phyloP scores from a whole-genome alignment of 768 basidiomycete species.

The Grammothele lineata region DNA sequence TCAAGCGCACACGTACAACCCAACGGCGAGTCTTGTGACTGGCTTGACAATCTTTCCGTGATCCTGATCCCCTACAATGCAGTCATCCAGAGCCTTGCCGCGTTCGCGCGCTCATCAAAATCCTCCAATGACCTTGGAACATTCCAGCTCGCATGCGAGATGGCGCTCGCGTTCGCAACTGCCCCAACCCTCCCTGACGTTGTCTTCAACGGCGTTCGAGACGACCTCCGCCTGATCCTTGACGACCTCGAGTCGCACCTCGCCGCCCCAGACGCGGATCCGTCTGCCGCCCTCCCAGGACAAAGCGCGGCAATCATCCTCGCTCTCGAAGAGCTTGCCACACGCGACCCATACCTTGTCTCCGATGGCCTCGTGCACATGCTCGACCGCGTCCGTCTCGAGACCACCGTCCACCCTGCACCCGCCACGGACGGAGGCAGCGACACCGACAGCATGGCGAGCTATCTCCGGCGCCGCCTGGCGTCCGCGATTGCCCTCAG shows the following conservation, averaged over 20 bases:
- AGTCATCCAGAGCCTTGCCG: conserved; percentile 1
- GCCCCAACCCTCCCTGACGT: neutral
- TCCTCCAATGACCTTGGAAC: neutral
- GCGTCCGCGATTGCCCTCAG: neutral
- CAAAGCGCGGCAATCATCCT: conserved; percentile 6
- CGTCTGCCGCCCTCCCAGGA: neutral
- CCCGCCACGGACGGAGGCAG: neutral
- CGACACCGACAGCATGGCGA: neutral
- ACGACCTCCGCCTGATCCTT: neutral
- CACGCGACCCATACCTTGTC: conserved; percentile 1
- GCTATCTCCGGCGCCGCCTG: neutral
- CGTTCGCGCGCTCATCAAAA: conserved; percentile 1
- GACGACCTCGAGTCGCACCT: conserved; percentile 5
- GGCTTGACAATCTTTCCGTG: too few relatives aligned
- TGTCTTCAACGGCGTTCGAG: conserved; percentile 1
- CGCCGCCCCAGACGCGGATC: neutral
- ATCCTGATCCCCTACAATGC: too few relatives aligned
- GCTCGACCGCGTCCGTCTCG: neutral
- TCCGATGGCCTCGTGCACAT: neutral
- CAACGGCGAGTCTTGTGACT: neutral
- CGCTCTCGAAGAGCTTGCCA: conserved; percentile 3
- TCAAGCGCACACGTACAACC: conserved; percentile 1
- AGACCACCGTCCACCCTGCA: too few relatives aligned
- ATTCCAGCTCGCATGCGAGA: conserved; percentile 7
- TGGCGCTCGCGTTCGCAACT: conserved; percentile 4